These are phyloP conservation scores for Ustilago sp. DNA, from an alignment of 1,284 basidiomycete genomes.

Conservation along the genomic window DNA sequence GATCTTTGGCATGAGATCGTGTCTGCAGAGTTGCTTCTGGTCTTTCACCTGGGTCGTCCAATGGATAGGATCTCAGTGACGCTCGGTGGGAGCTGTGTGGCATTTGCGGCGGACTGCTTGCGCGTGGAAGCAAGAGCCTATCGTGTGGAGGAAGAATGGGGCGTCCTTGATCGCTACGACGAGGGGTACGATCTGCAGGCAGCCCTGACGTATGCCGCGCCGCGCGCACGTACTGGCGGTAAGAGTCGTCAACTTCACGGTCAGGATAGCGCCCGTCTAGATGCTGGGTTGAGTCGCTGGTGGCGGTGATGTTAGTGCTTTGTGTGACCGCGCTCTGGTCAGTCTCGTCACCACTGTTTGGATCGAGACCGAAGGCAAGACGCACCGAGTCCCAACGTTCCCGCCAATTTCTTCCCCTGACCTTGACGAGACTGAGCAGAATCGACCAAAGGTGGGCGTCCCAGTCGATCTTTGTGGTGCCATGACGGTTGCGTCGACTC, in stretches of 20 bases:
- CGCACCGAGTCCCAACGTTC: slow-evolving; percentile 66
- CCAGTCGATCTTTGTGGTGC: slow-evolving; percentile 24
- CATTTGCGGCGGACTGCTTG: slow-evolving; percentile 25
- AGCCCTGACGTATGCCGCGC: not conserved
- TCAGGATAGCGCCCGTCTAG: not conserved
- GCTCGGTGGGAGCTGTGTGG: not conserved
- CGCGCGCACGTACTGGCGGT: not conserved
- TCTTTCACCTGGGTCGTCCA: not conserved
- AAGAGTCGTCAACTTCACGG: not conserved
- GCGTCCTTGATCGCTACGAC: not conserved
- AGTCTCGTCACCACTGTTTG: slow-evolving; percentile 39
- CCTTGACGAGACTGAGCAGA: slow-evolving; percentile 63
- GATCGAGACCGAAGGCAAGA: slow-evolving; percentile 61
- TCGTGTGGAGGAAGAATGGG: not conserved
- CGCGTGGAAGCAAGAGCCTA: slow-evolving; percentile 14
- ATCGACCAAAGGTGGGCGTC: slow-evolving; percentile 64
- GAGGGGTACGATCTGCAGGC: slow-evolving; percentile 4
- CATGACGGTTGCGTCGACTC: slow-evolving; percentile 5
- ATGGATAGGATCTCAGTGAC: not conserved
- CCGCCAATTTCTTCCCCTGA: slow-evolving; percentile 61
- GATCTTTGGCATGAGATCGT: slow-evolving; percentile 17
- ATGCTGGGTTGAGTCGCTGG: slow-evolving; percentile 14
- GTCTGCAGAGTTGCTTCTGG: not conserved
- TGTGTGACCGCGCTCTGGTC: slow-evolving; percentile 25
- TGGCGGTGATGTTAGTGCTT: slow-evolving; percentile 11